phyloP scores from a whole-genome alignment of 108 stramenopile species.

The Skeletonema costatum region DNA sequence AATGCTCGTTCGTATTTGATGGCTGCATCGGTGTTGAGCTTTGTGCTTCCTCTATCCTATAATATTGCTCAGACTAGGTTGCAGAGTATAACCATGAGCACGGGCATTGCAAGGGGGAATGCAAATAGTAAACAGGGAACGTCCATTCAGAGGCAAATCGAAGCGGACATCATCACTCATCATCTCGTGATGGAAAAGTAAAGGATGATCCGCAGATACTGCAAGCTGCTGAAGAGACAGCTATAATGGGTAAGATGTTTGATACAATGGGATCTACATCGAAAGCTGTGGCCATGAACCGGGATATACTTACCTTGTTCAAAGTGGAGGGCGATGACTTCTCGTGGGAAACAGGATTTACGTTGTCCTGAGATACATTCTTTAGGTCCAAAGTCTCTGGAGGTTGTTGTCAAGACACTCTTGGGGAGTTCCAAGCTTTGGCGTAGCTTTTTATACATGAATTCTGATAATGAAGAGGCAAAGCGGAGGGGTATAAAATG shows the following conservation, averaged over 20 bases:
- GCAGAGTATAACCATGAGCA: neutral
- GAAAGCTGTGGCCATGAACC: neutral
- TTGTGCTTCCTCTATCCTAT: neutral
- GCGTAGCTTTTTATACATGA: neutral
- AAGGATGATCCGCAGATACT: neutral
- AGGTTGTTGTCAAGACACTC: neutral
- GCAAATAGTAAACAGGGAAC: neutral
- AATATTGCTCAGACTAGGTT: neutral
- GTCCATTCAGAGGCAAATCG: too few species aligned
- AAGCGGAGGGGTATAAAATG: neutral
- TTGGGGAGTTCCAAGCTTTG: neutral
- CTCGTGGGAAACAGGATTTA: conserved; percentile 3
- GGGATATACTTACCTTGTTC: conserved; percentile 2
- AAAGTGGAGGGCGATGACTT: neutral
- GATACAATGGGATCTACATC: neutral
- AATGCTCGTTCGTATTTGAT: neutral
- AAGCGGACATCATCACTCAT: neutral
- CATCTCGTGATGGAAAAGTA: neutral
- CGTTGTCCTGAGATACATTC: neutral
- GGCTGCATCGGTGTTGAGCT: conserved; percentile 2
- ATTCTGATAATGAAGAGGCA: neutral
- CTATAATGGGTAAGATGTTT: conserved; percentile 1
- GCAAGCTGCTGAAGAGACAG: neutral
- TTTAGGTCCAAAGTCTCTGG: conserved; percentile 2
- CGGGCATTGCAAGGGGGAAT: neutral